A percentile compares a stretch with the other conserved stretches of the same genome.
These are phyloP conservation scores for Penicillium verrucosum DNA, from an alignment of 2,329 filamentous ascomycete genomes.

Conservation along the genomic window DNA sequence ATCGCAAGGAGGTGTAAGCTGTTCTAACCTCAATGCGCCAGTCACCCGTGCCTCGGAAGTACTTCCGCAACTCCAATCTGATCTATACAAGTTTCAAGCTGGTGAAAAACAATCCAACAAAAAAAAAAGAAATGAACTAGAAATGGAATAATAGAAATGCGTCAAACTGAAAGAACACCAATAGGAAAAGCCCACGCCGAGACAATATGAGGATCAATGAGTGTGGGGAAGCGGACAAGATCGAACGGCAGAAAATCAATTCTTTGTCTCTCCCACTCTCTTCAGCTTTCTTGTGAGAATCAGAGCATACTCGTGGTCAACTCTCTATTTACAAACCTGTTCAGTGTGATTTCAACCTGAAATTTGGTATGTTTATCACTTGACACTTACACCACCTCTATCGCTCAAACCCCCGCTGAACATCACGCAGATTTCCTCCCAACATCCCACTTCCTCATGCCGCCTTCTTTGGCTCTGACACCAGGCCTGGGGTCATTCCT, in stretches of 20 bases:
- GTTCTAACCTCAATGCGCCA: slow-evolving; percentile 42
- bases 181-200: slow-evolving; percentile 5
- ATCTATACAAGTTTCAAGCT: slow-evolving; percentile 3
- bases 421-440: slow-evolving; percentile 1
- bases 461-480: slow-evolving; percentile 57
- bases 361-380: neutral
- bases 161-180: slow-evolving; percentile 5
- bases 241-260: slow-evolving; percentile 28
- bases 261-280: slow-evolving; percentile 23
- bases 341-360: neutral
- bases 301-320: neutral
- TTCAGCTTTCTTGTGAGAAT: neutral
- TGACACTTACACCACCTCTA: neutral
- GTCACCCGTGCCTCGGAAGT: slow-evolving; percentile 33
- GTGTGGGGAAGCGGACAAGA: slow-evolving; percentile 30
- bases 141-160: neutral
- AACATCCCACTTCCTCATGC: slow-evolving; percentile 48
- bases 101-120: neutral
- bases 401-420: slow-evolving; percentile 2
- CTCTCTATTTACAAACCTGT: neutral
- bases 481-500: slow-evolving; percentile 76
- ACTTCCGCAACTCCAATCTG: slow-evolving; percentile 18
- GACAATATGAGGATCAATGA: slow-evolving; percentile 15
- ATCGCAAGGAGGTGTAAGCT: slow-evolving; percentile 19
- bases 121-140: neutral